phyloP scores from a whole-genome alignment of 257 asterid species.

The Fraxinus pennsylvanica region DNA sequence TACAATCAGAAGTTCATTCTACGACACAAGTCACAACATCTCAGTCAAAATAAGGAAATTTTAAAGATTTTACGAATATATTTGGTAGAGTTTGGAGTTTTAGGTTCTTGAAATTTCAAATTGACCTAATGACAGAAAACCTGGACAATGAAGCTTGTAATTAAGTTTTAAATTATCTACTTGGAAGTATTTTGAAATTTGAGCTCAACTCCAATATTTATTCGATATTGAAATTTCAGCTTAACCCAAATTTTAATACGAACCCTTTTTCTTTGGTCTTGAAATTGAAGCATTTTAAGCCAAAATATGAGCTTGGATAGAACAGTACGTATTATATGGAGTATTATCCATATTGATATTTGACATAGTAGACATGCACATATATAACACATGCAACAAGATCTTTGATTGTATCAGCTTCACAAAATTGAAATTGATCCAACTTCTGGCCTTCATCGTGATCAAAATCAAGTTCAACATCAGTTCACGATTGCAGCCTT shows the following conservation, averaged over 20 bases:
- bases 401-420: background rate
- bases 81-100: background rate
- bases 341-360: background rate
- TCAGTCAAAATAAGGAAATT: background rate
- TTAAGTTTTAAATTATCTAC: background rate
- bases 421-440: background rate
- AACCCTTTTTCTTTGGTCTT: background rate
- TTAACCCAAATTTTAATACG: background rate
- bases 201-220: constrained; percentile 15
- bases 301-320: background rate
- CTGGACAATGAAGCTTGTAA: background rate
- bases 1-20: background rate
- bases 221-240: background rate
- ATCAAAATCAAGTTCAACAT: constrained; percentile 9
- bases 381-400: background rate
- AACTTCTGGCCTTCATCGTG: background rate
- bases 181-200: background rate
- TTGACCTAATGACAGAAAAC: background rate
- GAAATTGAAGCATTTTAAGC: background rate
- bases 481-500: background rate
- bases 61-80: background rate
- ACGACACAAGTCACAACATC: background rate
- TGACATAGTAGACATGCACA: background rate
- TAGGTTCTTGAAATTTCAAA: constrained; percentile 9
- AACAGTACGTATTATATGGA: background rate